A percentile compares a stretch with the other conserved stretches of the same genome.
phyloP scores from a whole-genome alignment of 768 basidiomycete genomes.

The Krasilnikovozyma curviuscula region DNA sequence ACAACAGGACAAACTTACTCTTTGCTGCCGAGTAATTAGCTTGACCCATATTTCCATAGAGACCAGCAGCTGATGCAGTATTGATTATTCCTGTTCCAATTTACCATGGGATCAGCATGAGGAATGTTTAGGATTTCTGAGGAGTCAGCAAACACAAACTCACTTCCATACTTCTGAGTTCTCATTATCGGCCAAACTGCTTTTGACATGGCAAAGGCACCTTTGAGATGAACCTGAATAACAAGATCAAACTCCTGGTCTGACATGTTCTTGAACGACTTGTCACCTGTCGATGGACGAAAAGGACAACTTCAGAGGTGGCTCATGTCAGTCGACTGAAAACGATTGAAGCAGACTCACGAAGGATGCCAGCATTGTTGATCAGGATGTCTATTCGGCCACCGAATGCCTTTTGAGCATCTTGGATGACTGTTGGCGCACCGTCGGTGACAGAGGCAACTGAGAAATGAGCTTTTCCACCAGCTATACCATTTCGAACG shows the following conservation, averaged over 20 bases:
- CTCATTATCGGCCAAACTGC: constrained; percentile 93
- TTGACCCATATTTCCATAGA: constrained; percentile 93
- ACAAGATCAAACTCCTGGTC: constrained; percentile 82
- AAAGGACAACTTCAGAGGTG: neutral
- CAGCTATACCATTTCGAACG: no score
- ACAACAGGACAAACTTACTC: constrained; percentile 27
- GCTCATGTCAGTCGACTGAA: neutral
- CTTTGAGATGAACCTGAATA: constrained; percentile 77
- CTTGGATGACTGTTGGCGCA: constrained; percentile 16
- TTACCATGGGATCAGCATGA: neutral
- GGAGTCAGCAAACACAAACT: neutral
- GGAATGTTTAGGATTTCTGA: neutral
- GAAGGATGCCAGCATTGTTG: constrained; percentile 83
- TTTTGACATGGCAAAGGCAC: constrained; percentile 76
- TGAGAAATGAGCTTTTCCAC: constrained; percentile 54
- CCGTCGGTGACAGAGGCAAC: constrained; percentile 9
- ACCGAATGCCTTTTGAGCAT: constrained; percentile 3
- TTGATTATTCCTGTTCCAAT: constrained; percentile 49
- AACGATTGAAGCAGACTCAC: constrained; percentile 15
- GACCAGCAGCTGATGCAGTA: constrained; percentile 43
- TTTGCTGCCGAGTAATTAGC: constrained; percentile 96
- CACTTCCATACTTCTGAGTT: constrained; percentile 26
- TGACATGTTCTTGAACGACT: constrained; percentile 80
- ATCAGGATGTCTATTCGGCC: constrained; percentile 36
- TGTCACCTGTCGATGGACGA: constrained; percentile 22